Conservation (phyloP, 176 grass and related monocot genomes). For the bread wheat (Triticum aestivum) region DNA sequence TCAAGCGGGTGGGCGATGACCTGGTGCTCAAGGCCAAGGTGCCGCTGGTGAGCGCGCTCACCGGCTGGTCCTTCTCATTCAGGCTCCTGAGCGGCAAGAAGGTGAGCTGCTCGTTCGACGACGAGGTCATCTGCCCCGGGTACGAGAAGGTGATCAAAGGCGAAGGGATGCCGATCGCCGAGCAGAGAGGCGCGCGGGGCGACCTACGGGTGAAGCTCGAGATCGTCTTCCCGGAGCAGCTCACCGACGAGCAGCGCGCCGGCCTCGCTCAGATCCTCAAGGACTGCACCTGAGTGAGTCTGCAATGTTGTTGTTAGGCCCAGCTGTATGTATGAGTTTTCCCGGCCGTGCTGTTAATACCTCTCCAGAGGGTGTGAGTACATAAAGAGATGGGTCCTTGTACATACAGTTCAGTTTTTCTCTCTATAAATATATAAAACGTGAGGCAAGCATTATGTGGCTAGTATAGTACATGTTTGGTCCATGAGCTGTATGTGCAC, state of each 20-base stretch:
- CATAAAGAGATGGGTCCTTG: slow-evolving; percentile 50
- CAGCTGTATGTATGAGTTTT: slow-evolving; percentile 52
- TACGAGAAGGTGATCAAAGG: slow-evolving; percentile 72
- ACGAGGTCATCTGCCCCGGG: slow-evolving; percentile 70
- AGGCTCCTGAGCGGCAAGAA: slow-evolving; percentile 64
- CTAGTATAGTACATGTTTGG: slow-evolving; percentile 7
- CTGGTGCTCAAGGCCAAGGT: slow-evolving; percentile 91
- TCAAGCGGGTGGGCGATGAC: slow-evolving; percentile 80
- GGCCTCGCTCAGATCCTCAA: slow-evolving; percentile 59
- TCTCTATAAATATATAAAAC: slow-evolving; percentile 17
- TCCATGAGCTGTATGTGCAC: slow-evolving; percentile 39
- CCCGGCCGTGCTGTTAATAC: slow-evolving; percentile 50
- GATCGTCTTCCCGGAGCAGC: slow-evolving; percentile 68
- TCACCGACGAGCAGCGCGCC: slow-evolving; percentile 53
- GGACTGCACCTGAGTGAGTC: slow-evolving; percentile 39
- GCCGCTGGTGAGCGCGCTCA: slow-evolving; percentile 74
- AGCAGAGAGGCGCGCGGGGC: slow-evolving; percentile 53
- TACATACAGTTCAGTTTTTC: slow-evolving; percentile 77
- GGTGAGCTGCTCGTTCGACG: slow-evolving; percentile 68
- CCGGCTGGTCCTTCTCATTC: slow-evolving; percentile 86
- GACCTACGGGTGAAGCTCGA: slow-evolving; percentile 72
- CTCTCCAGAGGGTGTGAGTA: slow-evolving; percentile 32
- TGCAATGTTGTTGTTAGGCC: background rate
- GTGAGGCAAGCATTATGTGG: slow-evolving; percentile 39
- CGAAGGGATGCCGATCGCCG: slow-evolving; percentile 72